phyloP scores from a whole-genome alignment of 805 yeast species.

The Wickerhamiella sorbophila region DNA sequence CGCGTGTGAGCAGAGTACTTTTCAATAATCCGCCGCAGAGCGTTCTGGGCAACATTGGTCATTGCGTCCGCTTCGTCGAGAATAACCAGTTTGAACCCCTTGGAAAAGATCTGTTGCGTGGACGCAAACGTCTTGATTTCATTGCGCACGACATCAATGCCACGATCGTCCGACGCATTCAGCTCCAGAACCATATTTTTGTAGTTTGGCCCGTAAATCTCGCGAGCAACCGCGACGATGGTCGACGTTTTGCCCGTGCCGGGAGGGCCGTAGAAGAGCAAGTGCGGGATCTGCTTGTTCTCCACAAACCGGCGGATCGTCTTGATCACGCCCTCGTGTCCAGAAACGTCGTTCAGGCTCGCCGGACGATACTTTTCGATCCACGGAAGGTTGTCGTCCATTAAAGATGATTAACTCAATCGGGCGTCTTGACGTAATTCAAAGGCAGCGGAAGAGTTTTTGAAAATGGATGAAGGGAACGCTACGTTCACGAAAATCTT shows the following conservation, averaged over 20 bases:
- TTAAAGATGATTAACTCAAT: not conserved
- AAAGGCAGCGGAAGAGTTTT: not conserved
- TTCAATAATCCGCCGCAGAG: slow-evolving; percentile 85
- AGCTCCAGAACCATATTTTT: slow-evolving; percentile 84
- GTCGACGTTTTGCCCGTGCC: slow-evolving; percentile 91
- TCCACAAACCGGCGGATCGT: slow-evolving; percentile 76
- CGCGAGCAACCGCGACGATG: slow-evolving; percentile 75
- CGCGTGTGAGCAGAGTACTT: slow-evolving; percentile 90
- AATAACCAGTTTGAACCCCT: slow-evolving; percentile 79
- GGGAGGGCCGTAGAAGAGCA: slow-evolving; percentile 89
- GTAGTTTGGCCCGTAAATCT: slow-evolving; percentile 71
- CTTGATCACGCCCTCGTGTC: slow-evolving; percentile 73
- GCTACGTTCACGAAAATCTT: not conserved
- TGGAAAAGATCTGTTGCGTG: slow-evolving; percentile 76
- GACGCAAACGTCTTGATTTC: slow-evolving; percentile 94
- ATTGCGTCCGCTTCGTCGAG: slow-evolving; percentile 94
- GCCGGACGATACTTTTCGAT: slow-evolving; percentile 92
- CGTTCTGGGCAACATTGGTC: slow-evolving; percentile 95
- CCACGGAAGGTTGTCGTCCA: slow-evolving; percentile 29
- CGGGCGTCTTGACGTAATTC: not conserved
- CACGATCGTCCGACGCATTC: slow-evolving; percentile 96
- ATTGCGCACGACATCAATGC: slow-evolving; percentile 93
- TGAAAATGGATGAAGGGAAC: not conserved
- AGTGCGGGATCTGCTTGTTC: slow-evolving; percentile 76
- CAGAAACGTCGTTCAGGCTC: slow-evolving; percentile 73